Percentiles rank a stretch among this genome's conserved stretches.
phyloP scores from a whole-genome alignment of 2,329 filamentous ascomycete genomes.

The Stemphylium vesicarium region DNA sequence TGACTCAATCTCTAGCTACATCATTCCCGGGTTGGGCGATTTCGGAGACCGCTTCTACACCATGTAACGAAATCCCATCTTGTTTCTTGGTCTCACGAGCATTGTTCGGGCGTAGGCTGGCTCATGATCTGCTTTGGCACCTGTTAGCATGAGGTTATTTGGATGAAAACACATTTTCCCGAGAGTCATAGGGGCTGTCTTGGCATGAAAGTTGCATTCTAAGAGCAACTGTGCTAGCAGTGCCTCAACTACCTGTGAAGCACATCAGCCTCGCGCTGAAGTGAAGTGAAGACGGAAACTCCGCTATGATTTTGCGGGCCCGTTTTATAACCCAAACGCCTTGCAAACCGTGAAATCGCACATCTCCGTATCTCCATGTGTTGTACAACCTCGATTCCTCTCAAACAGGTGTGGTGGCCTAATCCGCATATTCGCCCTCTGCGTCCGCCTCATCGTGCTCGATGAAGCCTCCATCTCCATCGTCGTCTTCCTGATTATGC shows the following conservation, averaged over 20 bases:
- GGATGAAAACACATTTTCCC: background rate
- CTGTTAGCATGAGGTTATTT: conserved; percentile 6
- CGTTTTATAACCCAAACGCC: conserved; percentile 35
- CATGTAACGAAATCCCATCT: conserved; percentile 59
- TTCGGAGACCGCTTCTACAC: conserved; percentile 98
- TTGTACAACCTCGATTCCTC: conserved; percentile 17
- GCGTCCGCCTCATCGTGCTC: conserved; percentile 49
- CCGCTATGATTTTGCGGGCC: conserved; percentile 17
- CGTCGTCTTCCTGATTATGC: conserved; percentile 25
- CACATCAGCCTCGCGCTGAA: conserved; percentile 1
- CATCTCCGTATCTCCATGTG: conserved; percentile 13
- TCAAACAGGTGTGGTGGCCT: background rate
- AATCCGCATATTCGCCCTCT: conserved; percentile 46
- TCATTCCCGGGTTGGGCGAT: conserved; percentile 90
- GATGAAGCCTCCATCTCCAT: conserved; percentile 47
- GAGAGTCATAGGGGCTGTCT: background rate
- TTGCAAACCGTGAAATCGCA: conserved; percentile 19
- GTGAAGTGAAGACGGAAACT: conserved; percentile 2
- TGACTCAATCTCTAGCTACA: conserved; percentile 69
- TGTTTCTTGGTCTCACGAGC: conserved; percentile 3
- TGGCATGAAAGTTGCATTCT: background rate
- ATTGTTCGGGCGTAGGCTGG: conserved; percentile 14
- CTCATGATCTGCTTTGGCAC: conserved; percentile 11
- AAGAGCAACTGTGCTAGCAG: background rate
- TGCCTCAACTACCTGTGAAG: conserved; percentile 1